phyloP scores from a whole-genome alignment of 352 stramenopile species.

The Pythium diclinum region DNA sequence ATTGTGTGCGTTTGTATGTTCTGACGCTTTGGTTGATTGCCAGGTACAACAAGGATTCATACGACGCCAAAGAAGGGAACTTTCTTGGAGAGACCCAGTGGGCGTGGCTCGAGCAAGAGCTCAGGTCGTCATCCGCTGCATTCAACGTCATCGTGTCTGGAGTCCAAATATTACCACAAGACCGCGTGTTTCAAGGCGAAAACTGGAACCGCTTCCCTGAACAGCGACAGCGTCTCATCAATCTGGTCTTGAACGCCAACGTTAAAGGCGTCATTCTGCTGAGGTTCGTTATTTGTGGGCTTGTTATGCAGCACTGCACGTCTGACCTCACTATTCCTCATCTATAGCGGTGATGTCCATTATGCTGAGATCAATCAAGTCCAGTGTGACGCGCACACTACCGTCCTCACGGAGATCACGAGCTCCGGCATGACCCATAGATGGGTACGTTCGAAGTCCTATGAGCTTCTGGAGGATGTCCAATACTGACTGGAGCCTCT shows the following conservation, averaged over 20 bases:
- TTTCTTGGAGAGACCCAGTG: constrained; percentile 48
- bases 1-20: background rate
- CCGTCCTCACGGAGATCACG: constrained; percentile 43
- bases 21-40: background rate
- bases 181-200: constrained; percentile 46
- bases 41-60: constrained; percentile 41
- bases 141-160: constrained; percentile 78
- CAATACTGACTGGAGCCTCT: background rate
- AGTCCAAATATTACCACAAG: constrained; percentile 55
- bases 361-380: constrained; percentile 71
- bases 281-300: constrained; percentile 18
- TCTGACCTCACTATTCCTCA: background rate
- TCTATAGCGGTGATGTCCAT: constrained; percentile 62
- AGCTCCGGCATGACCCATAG: constrained; percentile 84
- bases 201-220: constrained; percentile 60
- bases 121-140: constrained; percentile 38
- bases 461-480: background rate
- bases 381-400: constrained; percentile 39
- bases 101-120: constrained; percentile 41
- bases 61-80: constrained; percentile 28
- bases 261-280: constrained; percentile 55
- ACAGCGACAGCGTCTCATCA: constrained; percentile 48
- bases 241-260: constrained; percentile 47
- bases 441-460: constrained; percentile 35
- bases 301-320: background rate